phyloP scores from a whole-genome alignment of 139 green algal species.

The Eudorina sp. region DNA sequence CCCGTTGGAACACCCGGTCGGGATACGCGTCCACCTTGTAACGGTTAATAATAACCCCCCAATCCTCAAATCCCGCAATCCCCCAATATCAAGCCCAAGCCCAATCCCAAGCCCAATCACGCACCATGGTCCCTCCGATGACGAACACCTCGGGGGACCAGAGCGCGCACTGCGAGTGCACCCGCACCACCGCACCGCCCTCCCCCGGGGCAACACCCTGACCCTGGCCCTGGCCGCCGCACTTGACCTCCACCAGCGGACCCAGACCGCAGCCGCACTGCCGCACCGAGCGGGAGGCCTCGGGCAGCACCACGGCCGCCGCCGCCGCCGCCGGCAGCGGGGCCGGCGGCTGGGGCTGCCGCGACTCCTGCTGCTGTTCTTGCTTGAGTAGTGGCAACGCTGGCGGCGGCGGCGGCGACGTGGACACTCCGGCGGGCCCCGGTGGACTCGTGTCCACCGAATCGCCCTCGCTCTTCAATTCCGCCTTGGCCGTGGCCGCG shows the following conservation, averaged over 20 bases:
- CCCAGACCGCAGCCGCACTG: conserved; percentile 49
- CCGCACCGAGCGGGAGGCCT: background rate
- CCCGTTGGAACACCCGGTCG: too few relatives aligned
- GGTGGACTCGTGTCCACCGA: background rate
- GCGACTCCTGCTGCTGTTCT: background rate
- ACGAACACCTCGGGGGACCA: conserved; percentile 78
- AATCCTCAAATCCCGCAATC: too few relatives aligned
- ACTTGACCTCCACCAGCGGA: conserved; percentile 51
- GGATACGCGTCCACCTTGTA: too few relatives aligned
- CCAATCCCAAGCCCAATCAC: background rate
- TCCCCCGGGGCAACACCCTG: background rate
- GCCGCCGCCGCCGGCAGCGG: background rate
- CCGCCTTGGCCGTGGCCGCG: background rate
- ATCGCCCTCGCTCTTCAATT: conserved; percentile 1
- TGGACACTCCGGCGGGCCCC: background rate
- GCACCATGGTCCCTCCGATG: conserved; percentile 35
- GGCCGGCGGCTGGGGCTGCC: too few relatives aligned
- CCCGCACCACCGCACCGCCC: background rate
- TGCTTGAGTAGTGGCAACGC: too few relatives aligned
- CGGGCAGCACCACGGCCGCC: background rate
- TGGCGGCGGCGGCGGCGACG: too few relatives aligned
- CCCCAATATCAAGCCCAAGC: too few relatives aligned
- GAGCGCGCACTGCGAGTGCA: conserved; percentile 78
- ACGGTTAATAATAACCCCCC: too few relatives aligned
- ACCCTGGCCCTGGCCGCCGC: background rate